Base-by-base conservation (phyloP, 78 protist species). In the Chrysochromulina parva region DNA sequence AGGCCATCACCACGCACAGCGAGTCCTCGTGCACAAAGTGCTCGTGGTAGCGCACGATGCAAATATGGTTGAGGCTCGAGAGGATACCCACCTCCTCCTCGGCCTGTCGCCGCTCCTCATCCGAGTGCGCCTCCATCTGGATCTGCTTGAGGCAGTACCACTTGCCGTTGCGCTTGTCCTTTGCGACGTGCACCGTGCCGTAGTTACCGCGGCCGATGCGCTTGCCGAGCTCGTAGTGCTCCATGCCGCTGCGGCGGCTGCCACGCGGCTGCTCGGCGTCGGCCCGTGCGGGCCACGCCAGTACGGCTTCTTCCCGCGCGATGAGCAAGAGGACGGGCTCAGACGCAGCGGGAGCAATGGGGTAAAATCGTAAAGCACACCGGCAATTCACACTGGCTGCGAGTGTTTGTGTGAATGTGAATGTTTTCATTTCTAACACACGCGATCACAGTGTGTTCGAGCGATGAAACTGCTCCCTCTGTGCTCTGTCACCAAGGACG, bases 21-120 rank as follows among this genome's bases (percentile, higher is more conserved):
- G 47, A 11, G 58, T 57, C 69, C 19, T 48, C 53, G 58, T 4
- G 2, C 24, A 82, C 38, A 26, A 57, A 82, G 50, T 82, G 69
- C 88, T 82, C 69, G 53, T 53, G 88, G 87, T 52, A 55, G 47
- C 87, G 65, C 67, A 24, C 87, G 65, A 52, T n/a, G 67, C 50
- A 19, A 0, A 66, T 47, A 66, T 24, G 87, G 50, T 24, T 66
- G 53, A n/a, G 65, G n/a, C 20, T 2, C 53, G 67, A 66, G 14
- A 53, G 67, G 53, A n/a, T 26, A 11, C 13, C 24, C 50, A 74
- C 82, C 82, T 74, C 82, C 26, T 48, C 57, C 55, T 6, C 16
- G 11, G 88, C 65, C 3, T 22, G 24, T 24, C 1, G 54, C 28
- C 88, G 88, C 67, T 82, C 88, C 24, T 24, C 87, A 20, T 52